These are phyloP conservation scores for Fragaria nilgerrensis DNA, from an alignment of 306 rosid species.

Conservation along the genomic window DNA sequence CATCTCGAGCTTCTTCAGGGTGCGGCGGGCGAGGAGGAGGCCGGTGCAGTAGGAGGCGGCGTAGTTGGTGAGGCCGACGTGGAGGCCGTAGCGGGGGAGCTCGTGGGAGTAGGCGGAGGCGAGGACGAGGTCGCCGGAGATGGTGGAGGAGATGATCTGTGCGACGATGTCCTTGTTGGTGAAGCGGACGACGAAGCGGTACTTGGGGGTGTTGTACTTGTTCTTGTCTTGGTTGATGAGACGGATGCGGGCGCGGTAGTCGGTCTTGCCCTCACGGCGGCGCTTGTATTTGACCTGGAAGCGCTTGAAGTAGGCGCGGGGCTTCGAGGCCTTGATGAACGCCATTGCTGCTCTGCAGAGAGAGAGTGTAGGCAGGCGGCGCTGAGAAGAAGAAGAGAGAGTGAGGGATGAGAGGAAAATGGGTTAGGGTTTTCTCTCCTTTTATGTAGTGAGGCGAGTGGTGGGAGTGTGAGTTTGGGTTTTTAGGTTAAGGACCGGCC, in stretches of 20 bases:
- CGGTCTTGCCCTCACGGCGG: constrained; percentile 88
- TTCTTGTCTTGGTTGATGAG: constrained; percentile 88
- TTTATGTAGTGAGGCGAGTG: too few species aligned
- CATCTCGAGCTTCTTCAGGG: constrained; percentile 50
- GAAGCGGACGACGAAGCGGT: constrained; percentile 54
- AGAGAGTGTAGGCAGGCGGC: too few species aligned
- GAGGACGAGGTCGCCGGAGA: constrained; percentile 64
- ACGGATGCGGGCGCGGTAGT: constrained; percentile 81
- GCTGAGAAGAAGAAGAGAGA: too few species aligned
- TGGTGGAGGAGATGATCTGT: constrained; percentile 57
- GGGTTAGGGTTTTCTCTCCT: not conserved
- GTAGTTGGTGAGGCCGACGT: constrained; percentile 74
- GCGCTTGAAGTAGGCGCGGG: constrained; percentile 69
- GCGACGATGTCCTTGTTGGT: constrained; percentile 70
- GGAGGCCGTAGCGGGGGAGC: constrained; percentile 57
- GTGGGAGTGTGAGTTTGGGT: too few species aligned
- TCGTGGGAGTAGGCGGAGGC: constrained; percentile 71
- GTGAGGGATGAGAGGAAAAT: not conserved
- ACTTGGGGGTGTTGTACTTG: constrained; percentile 86
- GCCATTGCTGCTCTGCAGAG: constrained; percentile 27
- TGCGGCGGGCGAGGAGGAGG: constrained; percentile 44
- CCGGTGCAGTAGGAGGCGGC: constrained; percentile 66
- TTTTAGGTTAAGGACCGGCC: too few species aligned
- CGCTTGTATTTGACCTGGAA: constrained; percentile 81
- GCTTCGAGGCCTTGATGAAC: constrained; percentile 56